These are phyloP conservation scores for Suhomyces ambrosiae DNA, from an alignment of 1,139 yeast genomes.

Conservation along the genomic window DNA sequence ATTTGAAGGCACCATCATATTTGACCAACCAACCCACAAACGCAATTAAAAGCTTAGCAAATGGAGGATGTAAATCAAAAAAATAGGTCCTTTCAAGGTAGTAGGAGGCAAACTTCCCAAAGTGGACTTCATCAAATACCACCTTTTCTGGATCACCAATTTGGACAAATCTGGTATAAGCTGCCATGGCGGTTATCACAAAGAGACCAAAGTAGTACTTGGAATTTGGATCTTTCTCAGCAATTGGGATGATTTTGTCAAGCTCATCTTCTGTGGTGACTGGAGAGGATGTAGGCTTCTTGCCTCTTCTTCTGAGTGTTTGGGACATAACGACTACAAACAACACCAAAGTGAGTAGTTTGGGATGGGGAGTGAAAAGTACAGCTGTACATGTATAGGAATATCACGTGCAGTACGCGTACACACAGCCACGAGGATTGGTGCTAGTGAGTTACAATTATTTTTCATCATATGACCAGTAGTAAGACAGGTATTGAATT, in stretches of 20 bases:
- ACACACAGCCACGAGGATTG: too few relatives aligned
- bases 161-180: constrained; percentile 68
- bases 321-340: constrained; percentile 25
- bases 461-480: too few relatives aligned
- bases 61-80: constrained; percentile 97
- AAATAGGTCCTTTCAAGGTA: constrained; percentile 82
- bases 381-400: constrained; percentile 20
- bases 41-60: constrained; percentile 91
- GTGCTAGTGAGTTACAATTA: too few relatives aligned
- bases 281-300: constrained; percentile 9
- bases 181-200: constrained; percentile 64
- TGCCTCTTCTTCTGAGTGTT: constrained; percentile 31
- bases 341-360: background rate
- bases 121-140: constrained; percentile 97
- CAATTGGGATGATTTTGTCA: constrained; percentile 7
- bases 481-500: too few relatives aligned
- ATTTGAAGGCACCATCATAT: constrained; percentile 86
- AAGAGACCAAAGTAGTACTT: constrained; percentile 47
- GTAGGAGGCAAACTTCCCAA: constrained; percentile 93
- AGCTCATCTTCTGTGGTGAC: constrained; percentile 6
- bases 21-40: constrained; percentile 87
- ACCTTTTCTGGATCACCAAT: constrained; percentile 80
- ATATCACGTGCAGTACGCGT: constrained; percentile 1
- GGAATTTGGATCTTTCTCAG: constrained; percentile 30
- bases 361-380: background rate